These are phyloP conservation scores for Lathyrus aphaca DNA, from an alignment of 306 rosid species.

Conservation along the genomic window DNA sequence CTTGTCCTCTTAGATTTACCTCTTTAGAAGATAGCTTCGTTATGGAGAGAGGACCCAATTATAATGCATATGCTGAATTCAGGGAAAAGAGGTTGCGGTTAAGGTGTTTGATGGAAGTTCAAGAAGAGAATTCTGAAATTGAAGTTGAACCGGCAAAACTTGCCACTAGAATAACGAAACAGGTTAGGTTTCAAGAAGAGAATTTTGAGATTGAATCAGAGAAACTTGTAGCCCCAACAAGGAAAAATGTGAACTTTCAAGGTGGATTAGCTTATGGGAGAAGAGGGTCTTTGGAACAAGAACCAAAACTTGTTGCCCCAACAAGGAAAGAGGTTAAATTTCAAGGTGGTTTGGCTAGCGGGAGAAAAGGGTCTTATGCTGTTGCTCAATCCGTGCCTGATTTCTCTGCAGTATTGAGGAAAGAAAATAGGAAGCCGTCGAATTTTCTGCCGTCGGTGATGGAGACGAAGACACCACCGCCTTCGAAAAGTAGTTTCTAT, in stretches of 20 bases:
- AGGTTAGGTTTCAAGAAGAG: conserved; percentile 3
- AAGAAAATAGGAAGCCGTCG: conserved; percentile 77
- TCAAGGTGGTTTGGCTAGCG: conserved; percentile 35
- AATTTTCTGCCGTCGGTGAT: conserved; percentile 44
- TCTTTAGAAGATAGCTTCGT: conserved; percentile 48
- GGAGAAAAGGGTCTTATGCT: conserved; percentile 48
- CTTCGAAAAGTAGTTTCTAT: conserved; percentile 37
- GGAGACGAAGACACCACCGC: conserved; percentile 76
- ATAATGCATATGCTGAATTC: conserved; percentile 73
- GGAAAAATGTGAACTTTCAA: conserved; percentile 73
- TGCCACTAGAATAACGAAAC: not conserved
- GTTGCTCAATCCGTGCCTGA: conserved; percentile 92
- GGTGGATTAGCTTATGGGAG: conserved; percentile 26
- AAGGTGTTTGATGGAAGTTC: conserved; percentile 36
- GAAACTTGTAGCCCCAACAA: conserved; percentile 43
- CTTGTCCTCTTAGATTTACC: conserved; percentile 51
- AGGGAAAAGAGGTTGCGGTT: conserved; percentile 60
- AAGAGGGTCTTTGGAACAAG: conserved; percentile 65
- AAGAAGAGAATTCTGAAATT: conserved; percentile 37
- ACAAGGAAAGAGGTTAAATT: conserved; percentile 76
- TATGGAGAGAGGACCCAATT: conserved; percentile 89
- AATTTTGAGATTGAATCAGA: conserved; percentile 21
- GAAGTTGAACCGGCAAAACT: not conserved
- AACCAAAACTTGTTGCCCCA: conserved; percentile 37
- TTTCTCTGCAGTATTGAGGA: conserved; percentile 70